Base-by-base conservation (phyloP, 2,329 filamentous ascomycete genomes). In the Sarocladium oryzae region DNA sequence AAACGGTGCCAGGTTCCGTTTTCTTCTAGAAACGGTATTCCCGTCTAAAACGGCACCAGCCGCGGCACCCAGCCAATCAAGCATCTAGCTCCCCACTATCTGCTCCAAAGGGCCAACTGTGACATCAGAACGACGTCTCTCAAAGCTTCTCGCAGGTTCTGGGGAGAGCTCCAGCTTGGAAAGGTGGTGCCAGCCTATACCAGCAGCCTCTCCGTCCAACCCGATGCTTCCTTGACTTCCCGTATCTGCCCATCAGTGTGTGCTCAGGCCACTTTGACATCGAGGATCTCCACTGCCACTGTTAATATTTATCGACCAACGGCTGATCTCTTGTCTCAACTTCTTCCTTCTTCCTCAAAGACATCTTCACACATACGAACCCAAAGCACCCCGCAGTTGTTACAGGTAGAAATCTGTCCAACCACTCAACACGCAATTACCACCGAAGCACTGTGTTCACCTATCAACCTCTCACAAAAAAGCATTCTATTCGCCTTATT, bases 91-190 rank as follows among this genome's bases (percentile, higher is more conserved):
- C 58, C 56, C 59, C 59, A 59, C 60, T 53, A 49, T 56, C 58
- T 57, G 15, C 40, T 57, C 58, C 53, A n/a, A 48, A 21, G 11
- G 24, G 8, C 15, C 21, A 21, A 6, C 41, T 66, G 65, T 67
- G 65, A 68, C 66, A 64, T 69, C 65, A 64, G 40, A 45, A 11
- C 57, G 58, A 60, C 61, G 49, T 53, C 28, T 58, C 64, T 57
- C 41, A 57, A 56, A 57, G 60, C 55, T 67, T 63, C 65, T 57
- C 58, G 62, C 56, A 59, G 61, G 48, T 66, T 65, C 63, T 33
- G 20, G 40, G 37, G 40, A 26, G 21, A 45, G 40, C 40, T 45
- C 24, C 21, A 41, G 21, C 37, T 41, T 20, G 4, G 16, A 41
- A 41, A n/a, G 40, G 35, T 37, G 28, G 58, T 58, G 55, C 48